Base-by-base conservation (phyloP, 2,329 filamentous ascomycete genomes). In the Hypomyces perniciosus region DNA sequence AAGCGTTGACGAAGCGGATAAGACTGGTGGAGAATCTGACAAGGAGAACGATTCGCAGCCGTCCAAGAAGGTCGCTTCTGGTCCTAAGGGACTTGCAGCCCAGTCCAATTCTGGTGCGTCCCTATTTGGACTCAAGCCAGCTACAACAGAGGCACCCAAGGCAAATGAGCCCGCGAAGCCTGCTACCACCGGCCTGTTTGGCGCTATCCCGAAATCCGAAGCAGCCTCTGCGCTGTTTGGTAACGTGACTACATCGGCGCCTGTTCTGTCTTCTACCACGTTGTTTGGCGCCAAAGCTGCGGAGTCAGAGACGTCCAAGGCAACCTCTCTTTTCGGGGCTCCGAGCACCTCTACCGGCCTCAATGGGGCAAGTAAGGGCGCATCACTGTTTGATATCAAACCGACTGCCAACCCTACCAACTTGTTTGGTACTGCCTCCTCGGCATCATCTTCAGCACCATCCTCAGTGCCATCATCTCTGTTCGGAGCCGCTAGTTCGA, bases 41-140 rank as follows among this genome's bases (percentile, higher is more conserved):
- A 74, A 73, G 61, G 71, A 74, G 60, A 73, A 73, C 44, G 68
- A 68, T 51, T 65, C 66, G 6, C 61, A 68, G 48, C 60, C 64
- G 33, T 49, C 66, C 39, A 69, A 68, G 58, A 70, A 68, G 45
- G 10, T 44, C 29, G 46, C 50, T 9, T 48, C 45, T 30, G 66
- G 65, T n/a, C 48, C 59, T 35, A 69, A 69, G 58, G 44, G 58
- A 13, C 49, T 63, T 7, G 47, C 62, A 7, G 56, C 62, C 26
- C 70, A 68, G 46, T 54, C 64, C 5, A 56, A 40, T 27, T 58
- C 64, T 45, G 62, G 59, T 4, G 59, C 61, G 20, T 62, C 62
- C 12, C 54, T 70, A 1, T 72, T 72, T 55, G 54, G 57, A 20
- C 45, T 59, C 8, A 70, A 71, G 58, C 60, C 66, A 8, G 52